A percentile compares a stretch with the other conserved stretches of the same genome.
Conservation (phyloP, 257 asterid genomes). For the Ilex aquifolium region DNA sequence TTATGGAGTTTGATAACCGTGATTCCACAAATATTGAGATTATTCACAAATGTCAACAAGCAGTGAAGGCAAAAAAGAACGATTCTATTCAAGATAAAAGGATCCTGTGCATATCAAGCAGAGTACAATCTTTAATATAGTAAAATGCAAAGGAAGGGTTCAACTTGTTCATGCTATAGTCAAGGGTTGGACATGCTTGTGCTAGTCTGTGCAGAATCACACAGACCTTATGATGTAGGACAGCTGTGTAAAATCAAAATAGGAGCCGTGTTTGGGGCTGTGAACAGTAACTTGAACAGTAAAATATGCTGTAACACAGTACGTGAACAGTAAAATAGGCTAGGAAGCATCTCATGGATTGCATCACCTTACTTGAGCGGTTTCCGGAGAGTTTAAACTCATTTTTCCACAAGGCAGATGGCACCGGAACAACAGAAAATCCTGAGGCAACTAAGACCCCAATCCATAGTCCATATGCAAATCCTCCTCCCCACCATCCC, state of each 20-base stretch:
- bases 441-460: constrained; percentile 83
- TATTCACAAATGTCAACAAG: too few relatives aligned
- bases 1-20: too few relatives aligned
- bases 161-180: background rate
- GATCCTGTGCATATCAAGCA: too few relatives aligned
- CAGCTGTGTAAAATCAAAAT: too few relatives aligned
- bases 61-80: too few relatives aligned
- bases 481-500: constrained; percentile 98
- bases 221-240: background rate
- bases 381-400: constrained; percentile 55
- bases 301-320: too few relatives aligned
- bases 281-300: too few relatives aligned
- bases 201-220: background rate
- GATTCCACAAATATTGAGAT: too few relatives aligned
- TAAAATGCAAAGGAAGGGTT: background rate
- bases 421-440: constrained; percentile 73
- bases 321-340: background rate
- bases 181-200: too few relatives aligned
- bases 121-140: background rate
- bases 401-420: constrained; percentile 68
- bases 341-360: too few relatives aligned
- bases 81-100: too few relatives aligned
- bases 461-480: constrained; percentile 84
- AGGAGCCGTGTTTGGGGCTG: too few relatives aligned
- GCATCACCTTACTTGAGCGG: constrained; percentile 48